Evolutionary conservation across 1,139 yeast genomes (phyloP), one percentile per base, ranked within the genome.

Genomic region (Torulaspora pretoriensis): DNA sequence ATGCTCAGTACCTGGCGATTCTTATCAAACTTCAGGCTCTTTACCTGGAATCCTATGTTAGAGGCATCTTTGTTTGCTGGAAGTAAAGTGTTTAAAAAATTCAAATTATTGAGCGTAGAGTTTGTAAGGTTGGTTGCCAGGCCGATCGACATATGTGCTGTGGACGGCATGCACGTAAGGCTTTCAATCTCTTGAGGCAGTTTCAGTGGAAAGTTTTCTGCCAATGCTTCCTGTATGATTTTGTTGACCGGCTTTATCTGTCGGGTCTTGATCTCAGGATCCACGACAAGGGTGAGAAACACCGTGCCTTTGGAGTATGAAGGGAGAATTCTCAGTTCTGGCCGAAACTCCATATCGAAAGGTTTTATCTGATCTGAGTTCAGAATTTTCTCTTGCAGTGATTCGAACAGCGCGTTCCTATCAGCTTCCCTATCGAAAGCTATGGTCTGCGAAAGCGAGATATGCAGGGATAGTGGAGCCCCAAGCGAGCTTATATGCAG

Each of bases 391-490:
- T 29, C 12, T 19, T 39, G 28, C 7, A 56, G 27, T 13, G 29
- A 35, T 3, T 34, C 24, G 17, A 42, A 35, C 12, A 56, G 49
- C 23, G n/a, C 8, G 17, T 53, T 48, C 23, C 59, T 42, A 17
- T 50, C 48, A 4, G 17, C 23, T 13, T 43, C 43, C 27, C 38
- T 29, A 3, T 33, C 32, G 38, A 53, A 55, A 8, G 27, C n/a
- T 8, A 57, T 22, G 24, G 49, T 49, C 2, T 51, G 41, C 3
- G 54, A 42, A 27, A 61, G 46, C 1, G 65, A 51, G 4, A 61
- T 45, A 35, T 61, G 65, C 34, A 61, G 43, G 8, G 61, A 57
- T 19, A 38, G 24, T 3, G 57, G 57, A 3, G 63, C 47, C 2
- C 61, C 60, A 16, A 60, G 41, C 4, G 51, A 39, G 13, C 55